Base-by-base conservation (phyloP, 2,329 filamentous ascomycete genomes). In the Hypoxylon sp. region DNA sequence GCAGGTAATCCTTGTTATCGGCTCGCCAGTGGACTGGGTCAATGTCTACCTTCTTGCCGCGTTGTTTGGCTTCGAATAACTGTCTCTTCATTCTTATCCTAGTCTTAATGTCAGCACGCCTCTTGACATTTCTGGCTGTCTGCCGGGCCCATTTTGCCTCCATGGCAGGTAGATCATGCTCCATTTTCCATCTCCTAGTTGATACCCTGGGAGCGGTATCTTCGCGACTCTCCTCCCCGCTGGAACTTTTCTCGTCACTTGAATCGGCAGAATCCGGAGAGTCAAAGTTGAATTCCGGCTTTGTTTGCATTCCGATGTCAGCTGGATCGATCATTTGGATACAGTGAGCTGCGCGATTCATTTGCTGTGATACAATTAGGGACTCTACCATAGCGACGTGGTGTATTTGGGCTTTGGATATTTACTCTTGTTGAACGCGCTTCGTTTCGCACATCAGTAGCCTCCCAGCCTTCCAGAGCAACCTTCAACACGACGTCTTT, bases 341-440 rank as follows among this genome's bases (percentile, higher is more conserved):
- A 20, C 32, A 44, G 34, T 64, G 61, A 6, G 57, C 61, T 6
- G 59, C 57, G 21, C 51, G 47, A 4, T n/a, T 6, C 37, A 61
- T 8, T 51, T 57, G 36, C 59, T 61, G 11, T 5, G 15, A 36
- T 2, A 2, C 8, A 20, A 25, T 54, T 42, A 57, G 50, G 7
- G 13, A 3, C 4, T 30, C 2, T 16, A 2, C 17, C 9, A 19
- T 23, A 32, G 7, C n/a, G n/a, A n/a, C n/a, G n/a, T n/a, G n/a
- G n/a, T 30, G 41, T 21, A 29, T 30, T 20, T 30, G 3, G 8
- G 15, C 16, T 17, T 11, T 9, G 38, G 13, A 15, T 40, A 29
- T 23, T 38, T 34, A 52, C 55, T 47, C 35, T 55, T 7, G 36
- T 37, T 8, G 15, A 9, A 13, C 5, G 27, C 26, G 35, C 43